phyloP scores from a whole-genome alignment of 1,284 basidiomycete genomes.

The Leccinum pachyderme region DNA sequence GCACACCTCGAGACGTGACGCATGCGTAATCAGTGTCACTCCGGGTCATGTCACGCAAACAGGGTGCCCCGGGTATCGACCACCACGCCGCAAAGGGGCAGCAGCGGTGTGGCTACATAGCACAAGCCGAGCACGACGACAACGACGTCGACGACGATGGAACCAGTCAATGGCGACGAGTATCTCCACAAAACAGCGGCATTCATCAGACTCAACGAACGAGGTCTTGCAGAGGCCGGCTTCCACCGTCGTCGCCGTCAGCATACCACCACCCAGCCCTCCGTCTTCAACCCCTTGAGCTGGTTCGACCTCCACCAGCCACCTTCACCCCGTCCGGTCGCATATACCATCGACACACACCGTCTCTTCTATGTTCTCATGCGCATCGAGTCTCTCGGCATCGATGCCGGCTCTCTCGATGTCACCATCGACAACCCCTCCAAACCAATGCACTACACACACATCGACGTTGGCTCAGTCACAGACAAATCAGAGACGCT shows the following conservation, averaged over 20 bases:
- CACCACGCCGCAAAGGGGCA: conserved; percentile 21
- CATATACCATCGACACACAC: conserved; percentile 74
- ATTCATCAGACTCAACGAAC: conserved; percentile 71
- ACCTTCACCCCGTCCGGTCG: conserved; percentile 49
- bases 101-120: conserved; percentile 7
- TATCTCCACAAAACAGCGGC: conserved; percentile 66
- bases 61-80: conserved; percentile 26
- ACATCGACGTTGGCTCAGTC: conserved; percentile 44
- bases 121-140: conserved; percentile 11
- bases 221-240: conserved; percentile 62
- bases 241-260: conserved; percentile 51
- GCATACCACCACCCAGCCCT: conserved; percentile 35
- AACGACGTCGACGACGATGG: conserved; percentile 41
- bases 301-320: conserved; percentile 50
- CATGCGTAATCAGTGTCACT: conserved; percentile 24
- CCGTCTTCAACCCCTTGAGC: conserved; percentile 56
- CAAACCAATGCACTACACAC: conserved; percentile 72
- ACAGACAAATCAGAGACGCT: conserved; percentile 70
- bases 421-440: conserved; percentile 68
- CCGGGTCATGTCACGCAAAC: conserved; percentile 14
- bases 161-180: conserved; percentile 67
- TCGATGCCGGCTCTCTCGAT: conserved; percentile 80
- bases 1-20: conserved; percentile 16
- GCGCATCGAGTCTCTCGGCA: conserved; percentile 76
- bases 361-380: conserved; percentile 88